Evolutionary conservation across 1,139 yeast species (phyloP), one percentile per base, ranked within the genome.

Genomic region (Hyphopichia wangnamkhiaoensis): DNA sequence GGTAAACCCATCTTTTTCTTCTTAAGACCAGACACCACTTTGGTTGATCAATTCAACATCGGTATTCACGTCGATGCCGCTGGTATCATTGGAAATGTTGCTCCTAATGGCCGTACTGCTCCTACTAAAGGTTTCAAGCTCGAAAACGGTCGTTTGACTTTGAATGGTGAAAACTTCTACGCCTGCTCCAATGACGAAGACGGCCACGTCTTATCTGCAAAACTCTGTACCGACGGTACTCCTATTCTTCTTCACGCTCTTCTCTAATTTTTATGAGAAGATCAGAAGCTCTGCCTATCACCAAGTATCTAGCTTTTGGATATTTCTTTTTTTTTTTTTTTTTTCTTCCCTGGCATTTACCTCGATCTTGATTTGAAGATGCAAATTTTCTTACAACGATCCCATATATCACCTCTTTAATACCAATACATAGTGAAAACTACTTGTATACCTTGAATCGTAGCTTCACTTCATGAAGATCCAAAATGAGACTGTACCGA

Each of bases 31-130:
- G 59, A 57, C 34, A 50, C 52, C 10, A 37, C 61, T 13, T 53
- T 59, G 51, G 53, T 47, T 18, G 63, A 59, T 50, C 58, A 52
- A 40, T 53, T 49, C 35, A 57, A 58, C 9, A 46, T 48, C 35
- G 61, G 56, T 13, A 45, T 59, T 40, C 45, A 47, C 44, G 47
- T 52, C 43, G 56, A 54, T 45, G 35, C 49, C n/a, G 38, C 58
- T 25, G 63, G 63, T 21, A 59, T 56, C 34, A 46, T 59, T 36
- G 62, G 63, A 24, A 44, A 50, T 23, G 59, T 56, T 19, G 53
- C 50, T 39, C 61, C 61, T 34, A 52, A 49, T 39, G 61, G 59
- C 29, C 41, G 50, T 21, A 47, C 49, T 37, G 46, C 51, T 35
- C 51, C 62, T 26, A 49, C 59, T 35, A 30, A 48, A 10, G 60